Evolutionary conservation across 805 yeast genomes (phyloP).

Genomic region (Clavispora fructus): DNA sequence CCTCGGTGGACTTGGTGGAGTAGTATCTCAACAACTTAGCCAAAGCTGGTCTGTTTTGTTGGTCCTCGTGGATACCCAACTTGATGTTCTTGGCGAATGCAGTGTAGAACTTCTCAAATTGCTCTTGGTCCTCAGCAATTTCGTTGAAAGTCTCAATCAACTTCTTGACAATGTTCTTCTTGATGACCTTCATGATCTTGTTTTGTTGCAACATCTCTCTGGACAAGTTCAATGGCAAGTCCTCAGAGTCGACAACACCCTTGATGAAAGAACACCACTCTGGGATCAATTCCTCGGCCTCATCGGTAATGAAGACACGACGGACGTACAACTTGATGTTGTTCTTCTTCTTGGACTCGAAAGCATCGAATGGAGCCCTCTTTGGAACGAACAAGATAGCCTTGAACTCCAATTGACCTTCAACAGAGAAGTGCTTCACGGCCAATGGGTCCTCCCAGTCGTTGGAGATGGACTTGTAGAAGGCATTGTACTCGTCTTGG

Average conservation of each 20-base stretch:
- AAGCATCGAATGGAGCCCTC: constrained; percentile 98
- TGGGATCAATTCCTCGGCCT: constrained; percentile 98
- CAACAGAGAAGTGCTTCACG: constrained; percentile 98
- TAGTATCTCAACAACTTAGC: constrained; percentile 95
- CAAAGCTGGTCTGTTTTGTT: constrained; percentile 93
- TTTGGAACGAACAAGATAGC: constrained; percentile 96
- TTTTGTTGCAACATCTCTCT: constrained; percentile 99
- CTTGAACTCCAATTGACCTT: constrained; percentile 99
- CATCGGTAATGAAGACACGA: constrained; percentile 99
- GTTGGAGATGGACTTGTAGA: constrained; percentile 98
- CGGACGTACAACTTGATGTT: constrained; percentile 98
- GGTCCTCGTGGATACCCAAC: constrained; percentile 98
- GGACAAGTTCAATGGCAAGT: constrained; percentile 97
- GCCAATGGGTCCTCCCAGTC: constrained; percentile 99
- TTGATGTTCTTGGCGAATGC: constrained; percentile 98
- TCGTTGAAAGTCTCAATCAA: constrained; percentile 97
- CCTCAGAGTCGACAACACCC: constrained; percentile 99
- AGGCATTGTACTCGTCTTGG: constrained; percentile 97
- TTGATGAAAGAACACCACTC: constrained; percentile 96
- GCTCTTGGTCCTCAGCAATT: constrained; percentile 98
- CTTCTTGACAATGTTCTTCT: constrained; percentile 98
- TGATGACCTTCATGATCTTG: constrained; percentile 98
- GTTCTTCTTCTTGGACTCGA: constrained; percentile 97
- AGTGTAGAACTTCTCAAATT: constrained; percentile 95
- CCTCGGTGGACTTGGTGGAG: constrained; percentile 94